These are phyloP conservation scores for Pseudogymnoascus sp. DNA, from an alignment of 2,329 filamentous ascomycete genomes.

Conservation along the genomic window DNA sequence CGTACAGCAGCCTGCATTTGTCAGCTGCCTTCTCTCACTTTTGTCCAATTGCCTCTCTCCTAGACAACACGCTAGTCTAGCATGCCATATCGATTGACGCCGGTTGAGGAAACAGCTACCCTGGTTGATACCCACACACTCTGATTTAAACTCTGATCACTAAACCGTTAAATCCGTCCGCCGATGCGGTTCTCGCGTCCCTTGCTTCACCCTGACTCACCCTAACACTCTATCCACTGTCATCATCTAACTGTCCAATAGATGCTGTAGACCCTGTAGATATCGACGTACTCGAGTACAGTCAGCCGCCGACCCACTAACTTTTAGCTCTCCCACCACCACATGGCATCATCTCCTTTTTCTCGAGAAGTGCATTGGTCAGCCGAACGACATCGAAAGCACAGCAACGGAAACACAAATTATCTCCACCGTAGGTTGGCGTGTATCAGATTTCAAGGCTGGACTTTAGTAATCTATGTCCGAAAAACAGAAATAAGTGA, in stretches of 20 bases:
- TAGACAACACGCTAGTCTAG: background rate
- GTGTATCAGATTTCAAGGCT: background rate
- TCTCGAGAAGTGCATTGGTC: background rate
- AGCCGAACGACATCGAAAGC: background rate
- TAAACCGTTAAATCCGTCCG: background rate
- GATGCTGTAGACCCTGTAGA: background rate
- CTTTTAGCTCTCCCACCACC: background rate
- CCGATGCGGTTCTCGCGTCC: background rate
- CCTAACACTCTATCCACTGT: background rate
- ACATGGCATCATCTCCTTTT: background rate
- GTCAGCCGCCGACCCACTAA: background rate
- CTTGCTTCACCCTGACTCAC: background rate
- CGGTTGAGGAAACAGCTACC: background rate
- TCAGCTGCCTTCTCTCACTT: background rate
- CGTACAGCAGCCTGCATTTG: background rate
- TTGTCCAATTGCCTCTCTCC: background rate
- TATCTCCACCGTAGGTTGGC: background rate
- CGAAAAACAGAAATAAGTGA: background rate
- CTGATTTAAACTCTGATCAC: background rate
- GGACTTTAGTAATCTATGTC: conserved; percentile 3
- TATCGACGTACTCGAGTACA: background rate
- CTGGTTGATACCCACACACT: background rate
- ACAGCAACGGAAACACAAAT: background rate
- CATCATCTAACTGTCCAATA: background rate
- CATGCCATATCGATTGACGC: background rate